Conservation (phyloP, 1,284 basidiomycete genomes). For the Apiotrichum sp. region DNA sequence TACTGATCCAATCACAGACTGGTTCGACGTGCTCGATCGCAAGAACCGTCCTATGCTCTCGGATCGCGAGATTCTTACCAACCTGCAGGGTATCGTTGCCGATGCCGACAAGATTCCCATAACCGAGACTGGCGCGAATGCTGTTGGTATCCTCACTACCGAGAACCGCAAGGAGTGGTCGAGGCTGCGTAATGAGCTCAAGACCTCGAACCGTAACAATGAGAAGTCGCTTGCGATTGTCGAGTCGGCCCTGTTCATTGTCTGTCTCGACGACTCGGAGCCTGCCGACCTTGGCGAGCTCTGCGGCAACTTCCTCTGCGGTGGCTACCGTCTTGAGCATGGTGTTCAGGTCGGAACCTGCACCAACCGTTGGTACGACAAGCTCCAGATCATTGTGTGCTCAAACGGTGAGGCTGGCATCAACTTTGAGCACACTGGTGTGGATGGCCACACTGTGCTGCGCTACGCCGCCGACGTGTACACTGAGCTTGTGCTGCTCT, state of each 20-base stretch:
- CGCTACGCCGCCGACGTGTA: conserved; percentile 79
- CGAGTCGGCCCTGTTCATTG: conserved; percentile 76
- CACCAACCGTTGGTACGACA: conserved; percentile 76
- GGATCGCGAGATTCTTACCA: conserved; percentile 80
- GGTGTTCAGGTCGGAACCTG: conserved; percentile 94
- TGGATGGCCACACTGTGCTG: conserved; percentile 91
- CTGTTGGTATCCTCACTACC: conserved; percentile 56
- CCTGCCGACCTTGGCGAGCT: conserved; percentile 69
- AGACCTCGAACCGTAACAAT: conserved; percentile 62
- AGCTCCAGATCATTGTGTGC: conserved; percentile 88
- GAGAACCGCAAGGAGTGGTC: conserved; percentile 95
- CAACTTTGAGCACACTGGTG: conserved; percentile 97
- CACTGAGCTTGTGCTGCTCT: conserved; percentile 90
- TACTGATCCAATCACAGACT: conserved; percentile 54
- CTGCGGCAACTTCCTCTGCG: conserved; percentile 88
- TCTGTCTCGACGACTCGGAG: conserved; percentile 83
- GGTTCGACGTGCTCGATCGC: conserved; percentile 86
- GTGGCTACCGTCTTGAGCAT: conserved; percentile 70
- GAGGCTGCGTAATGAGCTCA: conserved; percentile 59
- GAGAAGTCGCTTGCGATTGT: conserved; percentile 71
- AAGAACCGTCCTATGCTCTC: conserved; percentile 77
- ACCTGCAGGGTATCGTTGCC: conserved; percentile 78
- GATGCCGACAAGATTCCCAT: conserved; percentile 83
- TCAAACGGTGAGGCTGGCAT: conserved; percentile 90
- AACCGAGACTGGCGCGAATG: conserved; percentile 52